Evolutionary conservation across 1,139 yeast species (phyloP).

Genomic region (Suhomyces kunorum): DNA sequence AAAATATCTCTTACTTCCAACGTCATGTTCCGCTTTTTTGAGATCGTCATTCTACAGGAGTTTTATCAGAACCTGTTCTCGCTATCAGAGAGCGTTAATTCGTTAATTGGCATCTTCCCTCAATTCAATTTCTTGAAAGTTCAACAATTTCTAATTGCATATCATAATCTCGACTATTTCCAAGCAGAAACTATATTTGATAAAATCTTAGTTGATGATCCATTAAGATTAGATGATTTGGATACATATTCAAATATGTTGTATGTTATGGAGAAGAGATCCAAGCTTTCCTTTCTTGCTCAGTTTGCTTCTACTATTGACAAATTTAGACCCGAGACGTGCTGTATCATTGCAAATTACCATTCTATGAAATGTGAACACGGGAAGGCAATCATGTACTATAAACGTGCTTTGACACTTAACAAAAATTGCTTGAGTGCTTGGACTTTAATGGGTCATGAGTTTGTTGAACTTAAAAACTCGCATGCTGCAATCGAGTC

Average conservation of each 20-base stretch:
- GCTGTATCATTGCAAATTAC: constrained; percentile 92
- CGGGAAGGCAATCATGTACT: constrained; percentile 91
- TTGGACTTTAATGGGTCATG: constrained; percentile 99
- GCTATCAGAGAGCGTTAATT: constrained; percentile 50
- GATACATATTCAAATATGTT: constrained; percentile 91
- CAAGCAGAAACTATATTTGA: constrained; percentile 83
- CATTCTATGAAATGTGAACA: constrained; percentile 92
- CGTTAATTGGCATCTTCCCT: constrained; percentile 59
- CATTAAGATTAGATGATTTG: constrained; percentile 83
- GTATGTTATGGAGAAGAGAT: constrained; percentile 87
- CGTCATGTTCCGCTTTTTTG: constrained; percentile 69
- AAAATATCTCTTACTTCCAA: constrained; percentile 25
- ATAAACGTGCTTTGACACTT: constrained; percentile 81
- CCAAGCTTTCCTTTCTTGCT: constrained; percentile 83
- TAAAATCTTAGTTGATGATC: constrained; percentile 71
- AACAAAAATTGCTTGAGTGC: constrained; percentile 85
- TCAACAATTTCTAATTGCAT: constrained; percentile 78
- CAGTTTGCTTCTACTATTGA: constrained; percentile 83
- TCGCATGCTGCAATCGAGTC: constrained; percentile 98
- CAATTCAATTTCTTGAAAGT: constrained; percentile 71
- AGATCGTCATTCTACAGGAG: constrained; percentile 73
- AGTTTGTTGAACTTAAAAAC: constrained; percentile 92
- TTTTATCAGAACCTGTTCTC: constrained; percentile 67
- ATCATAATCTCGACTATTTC: constrained; percentile 77
- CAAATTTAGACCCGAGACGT: constrained; percentile 89